A percentile compares a stretch with the other conserved stretches of the same genome.
Evolutionary conservation across 2,329 filamentous ascomycete genomes (phyloP).

Genomic region (Xylariaceae sp.): DNA sequence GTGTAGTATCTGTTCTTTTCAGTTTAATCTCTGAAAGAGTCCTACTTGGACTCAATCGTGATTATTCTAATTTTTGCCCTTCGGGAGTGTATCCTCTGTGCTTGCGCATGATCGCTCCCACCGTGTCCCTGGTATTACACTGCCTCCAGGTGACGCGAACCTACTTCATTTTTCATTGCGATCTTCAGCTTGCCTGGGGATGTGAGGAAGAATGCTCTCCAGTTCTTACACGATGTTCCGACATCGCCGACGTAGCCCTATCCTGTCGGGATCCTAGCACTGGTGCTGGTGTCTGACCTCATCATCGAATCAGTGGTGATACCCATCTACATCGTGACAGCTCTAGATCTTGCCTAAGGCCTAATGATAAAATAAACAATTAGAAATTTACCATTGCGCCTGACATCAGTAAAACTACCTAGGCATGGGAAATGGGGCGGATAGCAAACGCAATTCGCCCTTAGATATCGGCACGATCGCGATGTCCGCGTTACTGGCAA

Average conservation of each 20-base stretch:
- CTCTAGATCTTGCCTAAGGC: no score
- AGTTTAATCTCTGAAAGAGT: constrained; percentile 94
- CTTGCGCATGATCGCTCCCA: constrained; percentile 69
- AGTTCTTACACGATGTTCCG: no score
- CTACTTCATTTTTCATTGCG: constrained; percentile 60
- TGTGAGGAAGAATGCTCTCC: constrained; percentile 56
- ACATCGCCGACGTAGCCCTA: no score
- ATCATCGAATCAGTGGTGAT: no score
- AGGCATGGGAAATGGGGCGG: neutral
- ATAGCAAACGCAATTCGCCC: no score
- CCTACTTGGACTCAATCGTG: constrained; percentile 70
- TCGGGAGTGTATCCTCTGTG: constrained; percentile 61
- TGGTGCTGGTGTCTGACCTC: no score
- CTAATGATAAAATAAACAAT: no score
- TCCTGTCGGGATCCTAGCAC: no score
- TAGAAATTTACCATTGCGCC: neutral
- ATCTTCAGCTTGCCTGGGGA: constrained; percentile 52
- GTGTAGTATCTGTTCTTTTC: constrained; percentile 97
- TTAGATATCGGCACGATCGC: no score
- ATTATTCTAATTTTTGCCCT: constrained; percentile 82
- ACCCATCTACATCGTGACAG: no score
- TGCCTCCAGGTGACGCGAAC: constrained; percentile 73
- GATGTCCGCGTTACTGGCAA: no score
- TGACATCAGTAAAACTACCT: neutral
- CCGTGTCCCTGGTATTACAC: constrained; percentile 78